These are phyloP conservation scores for Colletotrichum horii DNA, from an alignment of 2,329 filamentous ascomycete species.

Conservation along the genomic window DNA sequence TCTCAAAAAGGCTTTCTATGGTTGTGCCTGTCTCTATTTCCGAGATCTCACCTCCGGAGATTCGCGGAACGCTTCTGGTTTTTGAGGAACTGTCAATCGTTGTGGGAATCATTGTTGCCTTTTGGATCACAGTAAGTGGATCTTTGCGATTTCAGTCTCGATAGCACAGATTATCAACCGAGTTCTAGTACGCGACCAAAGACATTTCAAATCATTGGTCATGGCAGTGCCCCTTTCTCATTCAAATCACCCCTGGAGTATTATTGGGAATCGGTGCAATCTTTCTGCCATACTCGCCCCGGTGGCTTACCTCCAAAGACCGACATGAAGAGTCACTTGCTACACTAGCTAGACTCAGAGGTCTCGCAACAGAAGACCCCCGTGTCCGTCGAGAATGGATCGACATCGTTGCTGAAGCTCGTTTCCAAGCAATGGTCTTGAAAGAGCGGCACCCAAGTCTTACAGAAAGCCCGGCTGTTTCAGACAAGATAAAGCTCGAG, in stretches of 20 bases:
- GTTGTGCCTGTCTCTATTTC: background rate
- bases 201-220: constrained; percentile 41
- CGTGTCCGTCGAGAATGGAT: constrained; percentile 51
- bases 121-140: constrained; percentile 48
- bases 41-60: background rate
- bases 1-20: background rate
- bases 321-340: constrained; percentile 41
- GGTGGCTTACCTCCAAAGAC: background rate
- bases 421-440: background rate
- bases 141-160: rapidly evolving
- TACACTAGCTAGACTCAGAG: constrained; percentile 40
- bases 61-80: constrained; percentile 39
- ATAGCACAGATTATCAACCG: background rate
- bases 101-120: constrained; percentile 56
- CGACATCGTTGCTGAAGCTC: constrained; percentile 52
- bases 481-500: constrained; percentile 42
- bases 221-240: background rate
- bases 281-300: background rate
- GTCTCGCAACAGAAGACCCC: constrained; percentile 44
- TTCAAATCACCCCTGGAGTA: background rate
- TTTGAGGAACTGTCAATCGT: constrained; percentile 57
- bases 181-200: constrained; percentile 46
- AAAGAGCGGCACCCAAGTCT: constrained; percentile 34
- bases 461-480: constrained; percentile 39
- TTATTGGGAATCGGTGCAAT: background rate